Evolutionary conservation across 228 moss, liverwort and hornwort species (phyloP), one percentile per base, ranked within the genome.

Genomic region (Sphagnum fallax): DNA sequence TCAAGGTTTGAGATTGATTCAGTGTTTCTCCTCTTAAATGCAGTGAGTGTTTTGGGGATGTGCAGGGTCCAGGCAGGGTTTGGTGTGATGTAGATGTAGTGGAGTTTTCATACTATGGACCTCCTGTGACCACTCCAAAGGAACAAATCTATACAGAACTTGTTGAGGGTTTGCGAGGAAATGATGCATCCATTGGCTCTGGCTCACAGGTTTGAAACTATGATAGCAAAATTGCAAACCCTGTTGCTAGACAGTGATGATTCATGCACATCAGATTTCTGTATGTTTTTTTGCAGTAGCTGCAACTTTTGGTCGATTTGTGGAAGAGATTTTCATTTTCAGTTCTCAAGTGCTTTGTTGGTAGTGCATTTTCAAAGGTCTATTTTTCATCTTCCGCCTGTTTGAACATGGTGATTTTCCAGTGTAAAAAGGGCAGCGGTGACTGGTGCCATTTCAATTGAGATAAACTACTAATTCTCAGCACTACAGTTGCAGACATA

Each of bases 1-100:
- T 32, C 32, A 32, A 32, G 32, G 32, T 32, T 32, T 32, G 32
- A 32, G 32, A 32, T 32, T 32, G 32, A 32, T 32, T 32, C 32
- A 2, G 1, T 32, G 32, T 32, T 32, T 32, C 32, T 32, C 32
- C 32, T 32, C 32, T 32, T 3, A 32, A 32, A 32, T 32, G 32
- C 32, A 32, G 32, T 32, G 32, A 32, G 32, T 32, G 32, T 32
- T 32, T 32, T 32, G 32, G 32, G 32, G 32, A 32, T 16, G 10
- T 71, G 14, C 70, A 87, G 87, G 87, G 87, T 53, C 87, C 87
- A 18, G 84, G 83, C 15, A 76, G 76, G 10, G 15, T 81, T n/a
- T 87, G 87, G 87, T 87, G 87, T 69, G 87, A 87, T 69, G 73
- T 87, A 5, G 84, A 87, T 69, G 87, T 87, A 49, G 87, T 87